Evolutionary conservation across 2,329 filamentous ascomycete genomes (phyloP), one percentile per base, ranked within the genome.

Genomic region (Alternaria sp.): DNA sequence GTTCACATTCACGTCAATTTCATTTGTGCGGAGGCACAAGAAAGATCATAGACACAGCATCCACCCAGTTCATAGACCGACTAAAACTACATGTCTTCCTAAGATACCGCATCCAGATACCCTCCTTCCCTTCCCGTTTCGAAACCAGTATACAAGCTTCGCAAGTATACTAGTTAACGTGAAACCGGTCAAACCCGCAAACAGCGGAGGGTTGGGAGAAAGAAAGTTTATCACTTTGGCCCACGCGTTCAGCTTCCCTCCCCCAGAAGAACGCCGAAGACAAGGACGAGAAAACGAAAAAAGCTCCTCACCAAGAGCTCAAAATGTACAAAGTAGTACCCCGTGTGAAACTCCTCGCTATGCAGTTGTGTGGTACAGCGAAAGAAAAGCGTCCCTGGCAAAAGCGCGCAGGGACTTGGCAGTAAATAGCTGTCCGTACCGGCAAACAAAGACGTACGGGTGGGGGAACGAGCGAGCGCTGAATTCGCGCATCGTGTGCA

Each of bases 261-360:
- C 20, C 20, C 20, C 37, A 41, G 37, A 25, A 20, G 55, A 63
- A 61, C 59, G 55, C 58, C 63, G 53, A 45, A 43, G 46, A 50
- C 53, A 62, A 54, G 64, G 30, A 43, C 43, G 50, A 41, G 11
- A 25, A 21, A 23, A 37, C 21, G 15, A 44, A 26, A 33, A 23
- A 60, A 44, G 20, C 69, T 69, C 67, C 58, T 51, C 58, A 61
- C 64, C 64, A 64, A 67, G 69, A 72, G 65, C 67, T 67, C 54
- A 58, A n/a, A 63, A 66, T 66, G 63, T 69, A 67, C 61, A 69
- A 54, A 68, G 33, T n/a, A 66, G 49, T 33, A 45, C 23, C 26
- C 47, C 55, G 18, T 49, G 12, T n/a, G 61, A 65, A 75, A 77
- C 75, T 71, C 75, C 75, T 71, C 75, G 75, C 75, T 77, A 77